Evolutionary conservation across 306 rosid species (phyloP).

Genomic region (Dalbergia oliveri): DNA sequence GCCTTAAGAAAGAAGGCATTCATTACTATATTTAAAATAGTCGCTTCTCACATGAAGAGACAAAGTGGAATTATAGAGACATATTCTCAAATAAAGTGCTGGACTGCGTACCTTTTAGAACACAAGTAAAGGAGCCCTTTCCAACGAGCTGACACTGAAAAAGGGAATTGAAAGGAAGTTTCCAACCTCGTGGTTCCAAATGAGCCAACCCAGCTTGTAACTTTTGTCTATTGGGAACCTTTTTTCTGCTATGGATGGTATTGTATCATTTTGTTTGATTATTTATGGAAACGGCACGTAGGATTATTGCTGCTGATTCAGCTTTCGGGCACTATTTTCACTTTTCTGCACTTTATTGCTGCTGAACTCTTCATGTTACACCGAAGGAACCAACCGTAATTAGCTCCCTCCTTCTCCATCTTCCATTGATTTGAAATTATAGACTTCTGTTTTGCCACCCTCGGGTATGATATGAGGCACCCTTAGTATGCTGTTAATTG

Average conservation of each 20-base stretch:
- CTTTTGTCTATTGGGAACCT: neutral
- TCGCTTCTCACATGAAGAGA: neutral
- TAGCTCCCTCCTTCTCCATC: neutral
- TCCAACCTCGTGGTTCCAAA: neutral
- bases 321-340: neutral
- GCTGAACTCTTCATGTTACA: neutral
- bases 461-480: too few species aligned
- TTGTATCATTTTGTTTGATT: too few species aligned
- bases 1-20: conserved; percentile 4
- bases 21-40: conserved; percentile 13
- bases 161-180: conserved; percentile 11
- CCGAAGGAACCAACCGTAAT: neutral
- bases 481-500: neutral
- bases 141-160: neutral
- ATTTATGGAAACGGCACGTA: neutral
- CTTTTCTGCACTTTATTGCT: neutral
- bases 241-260: neutral
- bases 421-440: neutral
- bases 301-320: too few species aligned
- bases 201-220: neutral
- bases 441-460: neutral
- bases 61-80: neutral
- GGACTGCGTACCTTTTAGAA: neutral
- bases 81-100: neutral
- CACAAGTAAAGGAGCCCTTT: neutral